phyloP scores from a whole-genome alignment of 2,329 filamentous ascomycete genomes.

The Monilinia fructigena region DNA sequence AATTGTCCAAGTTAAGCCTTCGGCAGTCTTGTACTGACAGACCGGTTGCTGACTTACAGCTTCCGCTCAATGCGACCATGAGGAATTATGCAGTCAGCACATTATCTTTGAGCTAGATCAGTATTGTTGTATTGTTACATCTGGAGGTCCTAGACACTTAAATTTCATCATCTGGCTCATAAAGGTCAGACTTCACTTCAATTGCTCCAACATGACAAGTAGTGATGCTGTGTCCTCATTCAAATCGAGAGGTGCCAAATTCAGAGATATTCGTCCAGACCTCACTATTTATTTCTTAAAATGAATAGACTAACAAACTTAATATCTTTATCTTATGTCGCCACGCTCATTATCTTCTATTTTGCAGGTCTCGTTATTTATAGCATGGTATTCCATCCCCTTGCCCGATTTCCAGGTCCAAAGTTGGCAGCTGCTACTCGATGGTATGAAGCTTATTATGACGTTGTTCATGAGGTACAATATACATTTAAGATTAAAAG shows the following conservation, averaged over 20 bases:
- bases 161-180: no score
- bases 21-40: no score
- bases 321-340: neutral
- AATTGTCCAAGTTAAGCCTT: no score
- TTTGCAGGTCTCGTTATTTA: constrained; percentile 12
- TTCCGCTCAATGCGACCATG: no score
- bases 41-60: no score
- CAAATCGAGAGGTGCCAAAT: neutral
- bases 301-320: neutral
- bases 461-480: constrained; percentile 21
- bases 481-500: constrained; percentile 25
- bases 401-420: constrained; percentile 13
- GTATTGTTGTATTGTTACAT: no score
- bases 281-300: neutral
- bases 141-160: no score
- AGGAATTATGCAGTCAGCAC: no score
- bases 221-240: no score
- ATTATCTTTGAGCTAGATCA: no score
- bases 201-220: no score
- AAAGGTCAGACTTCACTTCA: no score
- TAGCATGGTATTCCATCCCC: constrained; percentile 1
- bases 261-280: neutral
- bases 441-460: constrained; percentile 26
- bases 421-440: constrained; percentile 9
- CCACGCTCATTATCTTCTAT: neutral